Evolutionary conservation across 805 yeast species (phyloP).

Genomic region (Danielia oregonensis): DNA sequence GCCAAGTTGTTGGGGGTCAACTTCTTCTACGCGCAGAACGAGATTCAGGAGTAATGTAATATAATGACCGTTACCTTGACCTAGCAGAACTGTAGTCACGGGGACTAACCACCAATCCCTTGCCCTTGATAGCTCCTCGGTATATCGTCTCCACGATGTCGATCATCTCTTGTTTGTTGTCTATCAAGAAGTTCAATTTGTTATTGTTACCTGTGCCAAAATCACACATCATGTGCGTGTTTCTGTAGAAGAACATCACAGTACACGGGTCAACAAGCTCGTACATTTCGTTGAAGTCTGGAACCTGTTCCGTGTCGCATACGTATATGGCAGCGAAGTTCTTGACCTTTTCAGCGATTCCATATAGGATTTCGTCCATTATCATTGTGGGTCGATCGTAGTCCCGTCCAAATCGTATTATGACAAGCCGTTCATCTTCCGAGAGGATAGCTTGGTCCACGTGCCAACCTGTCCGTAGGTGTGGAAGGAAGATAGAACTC

Average conservation of each 20-base stretch:
- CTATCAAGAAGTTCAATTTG: slow-evolving; percentile 74
- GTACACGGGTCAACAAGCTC: slow-evolving; percentile 88
- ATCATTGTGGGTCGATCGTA: slow-evolving; percentile 74
- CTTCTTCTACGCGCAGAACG: slow-evolving; percentile 78
- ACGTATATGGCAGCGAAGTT: slow-evolving; percentile 86
- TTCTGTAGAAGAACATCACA: slow-evolving; percentile 88
- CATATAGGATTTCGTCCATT: slow-evolving; percentile 83
- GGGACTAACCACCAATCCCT: slow-evolving; percentile 87
- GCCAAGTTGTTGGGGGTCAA: slow-evolving; percentile 66
- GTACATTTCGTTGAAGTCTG: slow-evolving; percentile 86
- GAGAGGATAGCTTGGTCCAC: slow-evolving; percentile 95
- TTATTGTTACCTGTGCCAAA: slow-evolving; percentile 98
- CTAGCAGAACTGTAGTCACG: slow-evolving; percentile 49
- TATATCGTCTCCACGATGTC: slow-evolving; percentile 88
- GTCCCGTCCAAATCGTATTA: slow-evolving; percentile 85
- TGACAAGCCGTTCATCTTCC: slow-evolving; percentile 85
- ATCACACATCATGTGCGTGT: slow-evolving; percentile 97
- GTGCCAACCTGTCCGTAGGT: slow-evolving; percentile 48
- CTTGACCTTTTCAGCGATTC: slow-evolving; percentile 76
- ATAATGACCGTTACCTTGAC: slow-evolving; percentile 4
- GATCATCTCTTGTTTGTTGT: slow-evolving; percentile 82
- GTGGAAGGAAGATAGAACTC: slow-evolving; percentile 20
- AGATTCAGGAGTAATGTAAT: slow-evolving; percentile 11
- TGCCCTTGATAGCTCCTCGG: slow-evolving; percentile 88
- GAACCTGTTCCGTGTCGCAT: slow-evolving; percentile 85